phyloP scores from a whole-genome alignment of 805 yeast species.

The Hermanozyma aechmeae region DNA sequence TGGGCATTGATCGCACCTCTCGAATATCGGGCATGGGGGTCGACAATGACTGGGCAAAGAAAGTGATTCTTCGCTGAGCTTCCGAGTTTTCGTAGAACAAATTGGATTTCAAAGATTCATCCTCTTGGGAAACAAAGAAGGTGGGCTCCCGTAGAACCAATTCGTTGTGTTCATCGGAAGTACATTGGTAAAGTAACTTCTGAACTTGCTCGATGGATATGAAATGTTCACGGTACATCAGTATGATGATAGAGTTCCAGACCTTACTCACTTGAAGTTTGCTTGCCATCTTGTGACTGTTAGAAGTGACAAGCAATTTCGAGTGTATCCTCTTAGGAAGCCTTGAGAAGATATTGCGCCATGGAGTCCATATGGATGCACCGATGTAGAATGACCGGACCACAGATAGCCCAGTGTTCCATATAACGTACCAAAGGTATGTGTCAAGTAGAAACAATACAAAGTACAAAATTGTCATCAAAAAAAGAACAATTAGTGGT shows the following conservation, averaged over 20 bases:
- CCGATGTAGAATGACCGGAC: slow-evolving; percentile 65
- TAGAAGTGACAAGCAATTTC: slow-evolving; percentile 47
- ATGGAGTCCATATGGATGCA: slow-evolving; percentile 80
- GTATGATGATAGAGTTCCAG: slow-evolving; percentile 79
- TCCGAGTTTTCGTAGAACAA: slow-evolving; percentile 57
- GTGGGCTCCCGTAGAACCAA: slow-evolving; percentile 56
- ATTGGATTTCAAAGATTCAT: slow-evolving; percentile 51
- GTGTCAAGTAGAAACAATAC: slow-evolving; percentile 72
- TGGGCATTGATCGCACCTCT: slow-evolving; percentile 11
- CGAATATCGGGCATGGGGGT: slow-evolving; percentile 75
- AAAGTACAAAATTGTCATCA: slow-evolving; percentile 53
- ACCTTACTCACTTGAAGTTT: slow-evolving; percentile 42
- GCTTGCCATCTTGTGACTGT: slow-evolving; percentile 36
- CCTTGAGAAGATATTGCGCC: slow-evolving; percentile 73
- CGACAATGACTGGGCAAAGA: slow-evolving; percentile 83
- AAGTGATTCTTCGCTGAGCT: slow-evolving; percentile 75
- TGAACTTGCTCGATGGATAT: slow-evolving; percentile 66
- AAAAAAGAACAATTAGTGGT: slow-evolving; percentile 42
- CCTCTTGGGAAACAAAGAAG: slow-evolving; percentile 78
- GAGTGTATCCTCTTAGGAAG: slow-evolving; percentile 70
- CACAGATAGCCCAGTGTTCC: slow-evolving; percentile 69
- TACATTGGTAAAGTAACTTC: slow-evolving; percentile 47
- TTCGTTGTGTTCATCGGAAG: slow-evolving; percentile 23
- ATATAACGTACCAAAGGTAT: slow-evolving; percentile 76
- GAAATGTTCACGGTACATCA: slow-evolving; percentile 77